Base-by-base conservation (phyloP, 1,139 yeast species). In the Geotrichum aggregatum region DNA sequence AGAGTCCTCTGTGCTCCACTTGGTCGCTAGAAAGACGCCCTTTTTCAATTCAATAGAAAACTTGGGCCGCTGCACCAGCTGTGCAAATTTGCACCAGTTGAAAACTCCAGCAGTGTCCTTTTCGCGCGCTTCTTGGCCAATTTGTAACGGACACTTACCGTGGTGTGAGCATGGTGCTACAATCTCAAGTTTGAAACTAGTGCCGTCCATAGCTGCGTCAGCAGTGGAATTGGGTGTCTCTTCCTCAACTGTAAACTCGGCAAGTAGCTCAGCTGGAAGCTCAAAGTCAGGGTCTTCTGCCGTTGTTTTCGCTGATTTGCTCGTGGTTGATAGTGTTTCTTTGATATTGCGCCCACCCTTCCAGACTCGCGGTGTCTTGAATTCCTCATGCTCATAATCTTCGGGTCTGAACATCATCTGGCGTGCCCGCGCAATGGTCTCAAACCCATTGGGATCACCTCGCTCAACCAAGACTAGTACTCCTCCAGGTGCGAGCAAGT, bases 121-220 rank as follows among this genome's bases (percentile, higher is more conserved):
- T 49, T 76, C 75, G 62, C 84, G 84, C 59, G 76, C 82, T 42
- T 80, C 80, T 5, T 91, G 88, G 13, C 84, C 83, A 31, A 82
- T 76, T 66, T 89, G 97, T 52, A 92, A 71, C 0, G 98, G 98
- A 63, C 98, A 91, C 60, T 75, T 78, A 28, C 83, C 79, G 62
- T 89, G 97, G 66, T 92, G 98, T 0, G 95, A 71, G 65, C 98
- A 92, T 3, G 98, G 98, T 0, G 96, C 96, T 30, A 92, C 63
- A 10, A 91, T 76, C 50, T 59, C 59, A 38, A 67, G 50, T 19
- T 51, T 54, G 36, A 52, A 52, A 13, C 11, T 45, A 22, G 18
- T 22, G 5, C 24, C 42, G 6, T 24, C 8, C n/a, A 21, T 38
- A 7, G 21, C 40, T 2, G 31, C 28, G 6, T 31, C 34, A 18